A percentile compares a stretch with the other conserved stretches of the same genome.
Conservation (phyloP, 1,284 basidiomycete species). For the Rhodotorula sp. region DNA sequence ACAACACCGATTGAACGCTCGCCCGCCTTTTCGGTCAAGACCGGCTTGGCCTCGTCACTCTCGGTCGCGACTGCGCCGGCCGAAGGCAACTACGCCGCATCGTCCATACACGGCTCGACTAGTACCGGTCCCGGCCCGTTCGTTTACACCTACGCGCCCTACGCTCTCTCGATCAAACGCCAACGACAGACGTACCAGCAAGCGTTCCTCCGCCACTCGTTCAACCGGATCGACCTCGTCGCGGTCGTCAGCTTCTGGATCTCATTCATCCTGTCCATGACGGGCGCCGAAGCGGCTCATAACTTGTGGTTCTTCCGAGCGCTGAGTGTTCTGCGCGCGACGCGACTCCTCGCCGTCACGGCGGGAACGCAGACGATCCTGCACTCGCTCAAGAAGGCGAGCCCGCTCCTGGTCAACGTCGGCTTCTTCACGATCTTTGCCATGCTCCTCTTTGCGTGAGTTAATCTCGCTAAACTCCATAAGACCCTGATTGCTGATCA, state of each 20-base stretch:
- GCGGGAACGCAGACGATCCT: constrained; percentile 95
- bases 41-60: constrained; percentile 9
- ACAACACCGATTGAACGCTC: neutral
- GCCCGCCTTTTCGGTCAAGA: constrained; percentile 10
- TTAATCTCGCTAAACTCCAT: constrained; percentile 54
- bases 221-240: constrained; percentile 86
- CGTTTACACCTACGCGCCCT: constrained; percentile 46
- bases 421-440: constrained; percentile 89
- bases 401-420: constrained; percentile 82
- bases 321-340: constrained; percentile 78
- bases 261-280: constrained; percentile 66
- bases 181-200: constrained; percentile 48
- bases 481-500: neutral
- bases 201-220: constrained; percentile 85
- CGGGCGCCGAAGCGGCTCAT: constrained; percentile 69
- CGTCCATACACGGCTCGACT: neutral
- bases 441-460: constrained; percentile 66
- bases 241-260: constrained; percentile 82
- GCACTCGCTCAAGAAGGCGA: constrained; percentile 84
- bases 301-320: constrained; percentile 68
- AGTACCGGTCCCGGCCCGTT: neutral
- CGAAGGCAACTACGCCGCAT: constrained; percentile 5
- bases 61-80: constrained; percentile 8
- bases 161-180: constrained; percentile 53
- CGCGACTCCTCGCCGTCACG: constrained; percentile 81